Conservation (phyloP, 2,329 filamentous ascomycete species). For the Verticillium isaacii region DNA sequence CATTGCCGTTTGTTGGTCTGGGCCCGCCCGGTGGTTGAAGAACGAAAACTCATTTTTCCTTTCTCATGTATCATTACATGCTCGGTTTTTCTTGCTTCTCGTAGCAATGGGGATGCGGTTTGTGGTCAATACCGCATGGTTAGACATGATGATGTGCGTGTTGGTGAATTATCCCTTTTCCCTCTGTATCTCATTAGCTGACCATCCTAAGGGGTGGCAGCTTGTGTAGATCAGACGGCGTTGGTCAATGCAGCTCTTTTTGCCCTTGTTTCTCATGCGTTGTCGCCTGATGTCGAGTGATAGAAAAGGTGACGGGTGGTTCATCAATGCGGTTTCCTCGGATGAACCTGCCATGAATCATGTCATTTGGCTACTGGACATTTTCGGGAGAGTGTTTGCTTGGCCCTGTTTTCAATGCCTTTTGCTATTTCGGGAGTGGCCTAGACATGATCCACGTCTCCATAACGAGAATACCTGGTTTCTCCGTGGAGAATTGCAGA, state of each 20-base stretch:
- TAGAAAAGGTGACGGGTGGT: background rate
- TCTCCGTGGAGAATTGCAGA: background rate
- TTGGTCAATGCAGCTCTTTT: background rate
- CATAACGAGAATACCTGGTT: background rate
- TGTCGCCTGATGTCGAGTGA: background rate
- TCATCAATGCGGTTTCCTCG: background rate
- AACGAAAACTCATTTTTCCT: background rate
- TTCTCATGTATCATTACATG: slow-evolving; percentile 7
- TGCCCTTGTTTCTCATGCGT: background rate
- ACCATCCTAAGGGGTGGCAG: background rate
- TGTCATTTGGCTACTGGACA: background rate
- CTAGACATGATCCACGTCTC: background rate
- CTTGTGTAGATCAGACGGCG: background rate
- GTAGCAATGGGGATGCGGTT: slow-evolving; percentile 12
- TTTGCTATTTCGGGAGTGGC: background rate
- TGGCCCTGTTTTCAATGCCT: background rate
- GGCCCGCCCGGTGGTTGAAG: background rate
- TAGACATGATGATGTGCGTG: background rate
- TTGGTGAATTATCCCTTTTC: background rate
- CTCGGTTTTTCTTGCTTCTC: slow-evolving; percentile 1
- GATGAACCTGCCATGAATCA: background rate
- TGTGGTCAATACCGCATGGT: slow-evolving; percentile 4
- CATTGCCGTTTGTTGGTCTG: background rate
- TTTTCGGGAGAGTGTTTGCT: background rate
- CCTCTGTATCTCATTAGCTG: background rate